A percentile compares a stretch with the other conserved stretches of the same genome.
phyloP scores from a whole-genome alignment of 2,329 filamentous ascomycete genomes.

The Ceratocystiopsis minuta region DNA sequence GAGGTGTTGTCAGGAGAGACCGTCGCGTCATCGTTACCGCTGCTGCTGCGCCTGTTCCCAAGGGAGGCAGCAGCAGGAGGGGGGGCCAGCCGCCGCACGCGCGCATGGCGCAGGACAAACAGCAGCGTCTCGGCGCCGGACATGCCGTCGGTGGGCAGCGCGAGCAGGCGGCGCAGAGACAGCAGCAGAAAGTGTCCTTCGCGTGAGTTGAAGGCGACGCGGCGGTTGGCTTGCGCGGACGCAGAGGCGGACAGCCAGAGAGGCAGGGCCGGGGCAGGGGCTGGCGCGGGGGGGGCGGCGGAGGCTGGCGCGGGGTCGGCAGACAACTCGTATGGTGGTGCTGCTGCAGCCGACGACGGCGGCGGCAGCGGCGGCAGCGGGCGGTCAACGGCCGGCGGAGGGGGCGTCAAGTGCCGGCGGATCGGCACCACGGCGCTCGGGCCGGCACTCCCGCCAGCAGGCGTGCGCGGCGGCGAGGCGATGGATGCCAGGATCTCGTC shows the following conservation, averaged over 20 bases:
- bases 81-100: constrained; percentile 1
- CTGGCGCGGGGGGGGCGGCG: too few relatives aligned
- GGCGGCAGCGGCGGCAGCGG: neutral
- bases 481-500: neutral
- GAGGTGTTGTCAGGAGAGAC: too few relatives aligned
- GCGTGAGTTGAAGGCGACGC: constrained; percentile 1
- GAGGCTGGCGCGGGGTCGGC: too few relatives aligned
- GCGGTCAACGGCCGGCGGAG: neutral
- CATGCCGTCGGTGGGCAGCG: neutral
- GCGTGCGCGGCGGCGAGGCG: neutral
- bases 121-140: constrained; percentile 1
- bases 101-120: constrained; percentile 3
- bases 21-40: too few relatives aligned
- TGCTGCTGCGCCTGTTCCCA: too few relatives aligned
- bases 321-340: neutral
- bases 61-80: neutral
- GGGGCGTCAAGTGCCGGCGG: too few relatives aligned
- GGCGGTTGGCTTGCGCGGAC: neutral
- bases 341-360: neutral
- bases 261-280: too few relatives aligned
- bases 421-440: too few relatives aligned
- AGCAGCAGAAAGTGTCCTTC: neutral
- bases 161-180: constrained; percentile 1
- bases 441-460: too few relatives aligned
- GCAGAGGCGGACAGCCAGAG: neutral